Evolutionary conservation across 768 basidiomycete species (phyloP), one percentile per base, ranked within the genome.

Genomic region (Russula sp.): DNA sequence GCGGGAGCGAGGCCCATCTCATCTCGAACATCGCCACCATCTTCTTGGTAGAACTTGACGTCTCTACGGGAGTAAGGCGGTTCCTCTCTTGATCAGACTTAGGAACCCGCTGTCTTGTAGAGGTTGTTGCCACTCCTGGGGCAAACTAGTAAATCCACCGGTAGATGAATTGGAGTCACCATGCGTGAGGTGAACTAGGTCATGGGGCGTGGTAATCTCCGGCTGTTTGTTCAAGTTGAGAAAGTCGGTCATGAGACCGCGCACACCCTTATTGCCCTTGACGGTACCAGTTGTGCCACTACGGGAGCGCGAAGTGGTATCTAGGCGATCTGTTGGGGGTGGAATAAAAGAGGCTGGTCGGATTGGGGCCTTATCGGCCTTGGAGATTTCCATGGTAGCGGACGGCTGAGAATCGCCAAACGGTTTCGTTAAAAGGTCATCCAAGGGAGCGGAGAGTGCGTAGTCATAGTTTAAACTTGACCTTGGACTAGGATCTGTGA

Each of bases 1-100:
- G 69, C 58, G 20, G 73, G 64, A 5, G 73, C 71, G 42, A 72
- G 71, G 34, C 86, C 89, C 75, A 92, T 82, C 80, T 93, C 93
- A 75, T 90, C 90, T 90, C 90, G 93, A 36, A 86, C 86, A 71
- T 87, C 87, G 63, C 84, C 83, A 65, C 86, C 82, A 40, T n/a
- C n/a, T n/a, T 89, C 85, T 75, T 98, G 96, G 75, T 97, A 98
- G n/a, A 98, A 98, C 72, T 95, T 94, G 75, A 98, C 96, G 67
- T 96, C 72, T 98, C 97, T 85, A 95, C 94, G 65, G n/a, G 94
- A 4, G 94, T 93, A 76, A 97, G 89, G 0, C 96, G 97, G 72
- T 98, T 95, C 80, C 91, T 94, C 76, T 97, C n/a, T n/a, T n/a
- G n/a, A n/a, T n/a, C n/a, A n/a, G n/a, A n/a, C n/a, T n/a, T n/a